phyloP scores from a whole-genome alignment of 2,329 filamentous ascomycete species.

The Didymellaceae sp. region DNA sequence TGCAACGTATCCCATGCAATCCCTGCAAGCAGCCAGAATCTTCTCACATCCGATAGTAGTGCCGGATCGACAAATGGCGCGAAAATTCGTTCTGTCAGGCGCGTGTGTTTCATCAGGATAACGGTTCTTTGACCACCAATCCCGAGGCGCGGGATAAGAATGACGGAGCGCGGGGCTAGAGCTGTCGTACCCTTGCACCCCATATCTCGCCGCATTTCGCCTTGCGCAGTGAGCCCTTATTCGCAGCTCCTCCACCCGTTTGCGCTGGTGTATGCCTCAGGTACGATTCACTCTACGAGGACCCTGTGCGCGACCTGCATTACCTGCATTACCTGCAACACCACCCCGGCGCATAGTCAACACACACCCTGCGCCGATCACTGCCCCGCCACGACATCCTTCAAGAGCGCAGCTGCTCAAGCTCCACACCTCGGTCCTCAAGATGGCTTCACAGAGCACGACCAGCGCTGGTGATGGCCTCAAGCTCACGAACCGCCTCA shows the following conservation, averaged over 20 bases:
- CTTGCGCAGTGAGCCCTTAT: slow-evolving; percentile 8
- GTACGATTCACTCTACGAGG: slow-evolving; percentile 38
- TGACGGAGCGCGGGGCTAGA: slow-evolving; percentile 16
- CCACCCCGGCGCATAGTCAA: slow-evolving; percentile 9
- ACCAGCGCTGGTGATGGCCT: slow-evolving; percentile 32
- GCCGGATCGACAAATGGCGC: background rate
- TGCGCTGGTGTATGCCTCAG: slow-evolving; percentile 34
- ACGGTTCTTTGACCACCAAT: slow-evolving; percentile 8
- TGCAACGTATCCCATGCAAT: no score
- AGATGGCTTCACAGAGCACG: slow-evolving; percentile 39
- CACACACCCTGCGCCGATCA: slow-evolving; percentile 11
- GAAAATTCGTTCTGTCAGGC: slow-evolving; percentile 16
- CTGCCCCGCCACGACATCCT: slow-evolving; percentile 18
- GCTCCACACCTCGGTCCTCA: slow-evolving; percentile 35
- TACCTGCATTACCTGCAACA: slow-evolving; percentile 15
- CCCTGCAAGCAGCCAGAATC: background rate
- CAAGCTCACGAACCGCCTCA: slow-evolving; percentile 62
- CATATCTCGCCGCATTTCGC: slow-evolving; percentile 17
- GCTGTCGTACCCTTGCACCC: slow-evolving; percentile 11
- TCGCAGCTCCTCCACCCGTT: slow-evolving; percentile 11
- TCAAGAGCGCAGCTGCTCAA: slow-evolving; percentile 31
- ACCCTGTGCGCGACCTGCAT: slow-evolving; percentile 29
- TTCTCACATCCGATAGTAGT: background rate
- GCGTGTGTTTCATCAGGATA: slow-evolving; percentile 4
- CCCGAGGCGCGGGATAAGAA: slow-evolving; percentile 5